Base-by-base conservation (phyloP, 2,329 filamentous ascomycete genomes). In the Aspergillus fijiensis region DNA sequence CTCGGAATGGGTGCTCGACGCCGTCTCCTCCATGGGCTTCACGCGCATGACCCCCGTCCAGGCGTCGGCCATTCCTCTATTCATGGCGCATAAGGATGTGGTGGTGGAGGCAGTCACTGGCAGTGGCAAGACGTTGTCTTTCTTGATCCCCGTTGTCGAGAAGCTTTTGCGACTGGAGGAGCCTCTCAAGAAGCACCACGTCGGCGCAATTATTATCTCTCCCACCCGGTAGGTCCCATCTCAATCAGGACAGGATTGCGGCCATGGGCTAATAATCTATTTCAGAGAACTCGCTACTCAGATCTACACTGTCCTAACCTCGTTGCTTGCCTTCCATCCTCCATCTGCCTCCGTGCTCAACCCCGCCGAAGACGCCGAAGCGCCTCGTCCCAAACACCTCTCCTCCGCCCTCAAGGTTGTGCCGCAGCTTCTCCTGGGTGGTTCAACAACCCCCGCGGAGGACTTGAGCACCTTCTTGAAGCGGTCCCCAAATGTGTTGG, bases 101-200 rank as follows among this genome's bases (percentile, higher is more conserved):
- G 92, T 96, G 1, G 92, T 96, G 5, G 92, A 96, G 80, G 92
- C 92, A 33, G 92, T 96, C 4, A 96, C 92, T 2, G 92, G 93
- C 12, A 95, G 90, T 74, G 92, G 92, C 61, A 96, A 97, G 78
- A 96, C 92, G 0, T 81, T 96, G 31, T 85, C 91, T 1, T 99
- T 94, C 70, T 79, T 96, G 35, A 88, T 97, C 51, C 92, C 93
- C 1, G 81, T 96, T 4, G 85, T 96, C 25, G 89, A 96, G 76
- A 89, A 91, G 67, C 81, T 98, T 50, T 80, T 98, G 61, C 87
- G 89, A 65, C 79, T 91, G 29, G 88, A 92, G 62, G 90, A 94
- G 62, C 89, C 92, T 2, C 87, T 92, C 35, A 96, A 95, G 77
- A 92, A 89, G 71, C 89, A 96, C 74, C 91, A 98, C 74, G 85